Conservation (phyloP, 805 yeast species). For the Candida nitratophila region DNA sequence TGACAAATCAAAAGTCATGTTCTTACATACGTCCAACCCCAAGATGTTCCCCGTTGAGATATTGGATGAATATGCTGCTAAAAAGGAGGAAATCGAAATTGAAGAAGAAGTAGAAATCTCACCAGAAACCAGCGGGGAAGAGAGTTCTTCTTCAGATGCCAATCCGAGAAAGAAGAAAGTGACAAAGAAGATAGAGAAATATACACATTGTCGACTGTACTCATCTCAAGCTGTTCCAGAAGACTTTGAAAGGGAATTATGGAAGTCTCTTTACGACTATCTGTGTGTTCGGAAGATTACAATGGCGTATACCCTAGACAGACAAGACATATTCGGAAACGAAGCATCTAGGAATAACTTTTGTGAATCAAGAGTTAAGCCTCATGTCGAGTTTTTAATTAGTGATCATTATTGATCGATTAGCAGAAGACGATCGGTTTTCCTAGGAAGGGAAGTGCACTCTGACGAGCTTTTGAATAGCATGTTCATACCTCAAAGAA, state of each 20-base stretch:
- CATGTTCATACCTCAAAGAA: no score
- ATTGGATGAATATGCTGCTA: slow-evolving; percentile 7
- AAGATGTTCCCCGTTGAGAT: slow-evolving; percentile 41
- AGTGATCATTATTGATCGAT: no score
- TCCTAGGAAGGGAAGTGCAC: no score
- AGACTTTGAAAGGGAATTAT: slow-evolving; percentile 11
- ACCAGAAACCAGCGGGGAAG: slow-evolving; percentile 10
- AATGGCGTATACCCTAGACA: slow-evolving; percentile 8
- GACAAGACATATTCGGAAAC: slow-evolving; percentile 4
- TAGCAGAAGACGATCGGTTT: no score
- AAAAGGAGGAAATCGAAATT: slow-evolving; percentile 1
- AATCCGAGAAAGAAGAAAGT: background rate
- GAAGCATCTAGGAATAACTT: slow-evolving; percentile 8
- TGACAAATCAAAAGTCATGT: slow-evolving; percentile 10
- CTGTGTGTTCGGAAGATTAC: slow-evolving; percentile 11
- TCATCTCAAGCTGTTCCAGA: slow-evolving; percentile 8
- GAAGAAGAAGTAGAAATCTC: slow-evolving; percentile 12
- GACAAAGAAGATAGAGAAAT: background rate
- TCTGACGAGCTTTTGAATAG: no score
- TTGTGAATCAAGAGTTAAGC: slow-evolving; percentile 11
- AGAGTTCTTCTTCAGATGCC: background rate
- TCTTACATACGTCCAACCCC: slow-evolving; percentile 40
- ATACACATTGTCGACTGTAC: slow-evolving; percentile 7
- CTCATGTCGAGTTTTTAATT: slow-evolving; percentile 10
- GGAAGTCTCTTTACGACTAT: slow-evolving; percentile 15